Percentiles rank a stretch among this genome's conserved stretches.
Evolutionary conservation across 192 early-diverging fungal genomes (phyloP).

Genomic region (Geranomyces variabilis): DNA sequence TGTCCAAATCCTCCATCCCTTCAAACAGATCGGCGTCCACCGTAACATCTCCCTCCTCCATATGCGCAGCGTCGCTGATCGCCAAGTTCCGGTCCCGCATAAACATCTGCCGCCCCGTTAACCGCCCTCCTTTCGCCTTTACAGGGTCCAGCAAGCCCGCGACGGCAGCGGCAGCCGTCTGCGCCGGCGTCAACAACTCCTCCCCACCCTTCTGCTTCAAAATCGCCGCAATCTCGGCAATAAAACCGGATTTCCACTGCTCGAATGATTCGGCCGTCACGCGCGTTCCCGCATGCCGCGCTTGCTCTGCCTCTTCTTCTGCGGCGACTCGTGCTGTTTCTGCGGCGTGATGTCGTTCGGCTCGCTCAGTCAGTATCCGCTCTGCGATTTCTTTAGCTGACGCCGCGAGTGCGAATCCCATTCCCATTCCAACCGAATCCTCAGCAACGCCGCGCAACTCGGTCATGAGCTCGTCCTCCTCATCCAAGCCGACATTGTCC

Average conservation of each 20-base stretch:
- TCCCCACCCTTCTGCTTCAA: slow-evolving; percentile 25
- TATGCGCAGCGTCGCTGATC: slow-evolving; percentile 75
- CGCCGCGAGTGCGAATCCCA: slow-evolving; percentile 84
- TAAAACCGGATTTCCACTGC: slow-evolving; percentile 79
- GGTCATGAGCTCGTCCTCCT: slow-evolving; percentile 43
- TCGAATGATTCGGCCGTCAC: slow-evolving; percentile 79
- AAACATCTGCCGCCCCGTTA: slow-evolving; percentile 84
- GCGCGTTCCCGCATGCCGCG: slow-evolving; percentile 77
- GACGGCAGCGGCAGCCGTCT: slow-evolving; percentile 29
- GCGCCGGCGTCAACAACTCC: slow-evolving; percentile 32
- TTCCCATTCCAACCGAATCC: slow-evolving; percentile 86
- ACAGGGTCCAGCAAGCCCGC: slow-evolving; percentile 44
- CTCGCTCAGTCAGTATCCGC: slow-evolving; percentile 59
- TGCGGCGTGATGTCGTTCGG: slow-evolving; percentile 56
- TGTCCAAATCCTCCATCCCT: slow-evolving; percentile 57
- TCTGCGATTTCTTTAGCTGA: slow-evolving; percentile 74
- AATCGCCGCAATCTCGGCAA: slow-evolving; percentile 62
- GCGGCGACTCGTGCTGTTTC: slow-evolving; percentile 55
- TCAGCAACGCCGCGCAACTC: slow-evolving; percentile 45
- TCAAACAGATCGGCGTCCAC: slow-evolving; percentile 78
- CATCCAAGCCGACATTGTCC: slow-evolving; percentile 33
- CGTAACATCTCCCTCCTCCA: slow-evolving; percentile 84
- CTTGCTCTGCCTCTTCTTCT: slow-evolving; percentile 73
- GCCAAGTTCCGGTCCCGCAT: slow-evolving; percentile 86
- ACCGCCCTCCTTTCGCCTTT: slow-evolving; percentile 40